Conservation (phyloP, 371 early-diverging fungal genomes). For the Lichtheimia ornata region DNA sequence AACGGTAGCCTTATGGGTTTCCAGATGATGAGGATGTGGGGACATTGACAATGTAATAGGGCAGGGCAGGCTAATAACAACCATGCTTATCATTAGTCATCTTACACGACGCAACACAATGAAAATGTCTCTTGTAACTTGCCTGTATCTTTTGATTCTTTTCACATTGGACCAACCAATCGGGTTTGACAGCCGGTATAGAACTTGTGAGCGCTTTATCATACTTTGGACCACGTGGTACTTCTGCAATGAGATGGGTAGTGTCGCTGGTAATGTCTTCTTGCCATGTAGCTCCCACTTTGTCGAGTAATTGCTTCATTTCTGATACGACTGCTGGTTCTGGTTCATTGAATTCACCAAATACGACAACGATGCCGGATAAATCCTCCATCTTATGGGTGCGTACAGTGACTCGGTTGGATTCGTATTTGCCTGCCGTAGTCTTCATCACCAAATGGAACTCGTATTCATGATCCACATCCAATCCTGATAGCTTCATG, state of each 20-base stretch:
- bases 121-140: slow-evolving; percentile 18
- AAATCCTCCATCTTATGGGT: slow-evolving; percentile 93
- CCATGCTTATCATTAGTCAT: too few relatives aligned
- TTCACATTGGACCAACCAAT: slow-evolving; percentile 92
- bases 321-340: slow-evolving; percentile 59
- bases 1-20: not conserved
- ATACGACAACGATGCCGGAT: slow-evolving; percentile 91
- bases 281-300: slow-evolving; percentile 88
- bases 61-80: slow-evolving; percentile 43
- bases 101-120: too few relatives aligned
- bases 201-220: slow-evolving; percentile 85
- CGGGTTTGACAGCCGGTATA: slow-evolving; percentile 92
- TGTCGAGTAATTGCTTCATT: slow-evolving; percentile 75
- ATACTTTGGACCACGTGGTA: slow-evolving; percentile 82
- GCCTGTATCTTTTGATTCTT: slow-evolving; percentile 87
- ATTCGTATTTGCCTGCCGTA: slow-evolving; percentile 81
- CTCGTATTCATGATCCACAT: slow-evolving; percentile 85
- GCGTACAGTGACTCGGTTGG: slow-evolving; percentile 73
- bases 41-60: slow-evolving; percentile 52
- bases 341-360: slow-evolving; percentile 81
- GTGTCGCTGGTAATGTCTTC: slow-evolving; percentile 85
- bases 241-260: slow-evolving; percentile 89
- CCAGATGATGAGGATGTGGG: slow-evolving; percentile 13
- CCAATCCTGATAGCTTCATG: slow-evolving; percentile 86
- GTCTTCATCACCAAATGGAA: slow-evolving; percentile 87